A percentile compares a stretch with the other conserved stretches of the same genome.
phyloP scores from a whole-genome alignment of 306 rosid genomes.

The Vigna unguiculata region DNA sequence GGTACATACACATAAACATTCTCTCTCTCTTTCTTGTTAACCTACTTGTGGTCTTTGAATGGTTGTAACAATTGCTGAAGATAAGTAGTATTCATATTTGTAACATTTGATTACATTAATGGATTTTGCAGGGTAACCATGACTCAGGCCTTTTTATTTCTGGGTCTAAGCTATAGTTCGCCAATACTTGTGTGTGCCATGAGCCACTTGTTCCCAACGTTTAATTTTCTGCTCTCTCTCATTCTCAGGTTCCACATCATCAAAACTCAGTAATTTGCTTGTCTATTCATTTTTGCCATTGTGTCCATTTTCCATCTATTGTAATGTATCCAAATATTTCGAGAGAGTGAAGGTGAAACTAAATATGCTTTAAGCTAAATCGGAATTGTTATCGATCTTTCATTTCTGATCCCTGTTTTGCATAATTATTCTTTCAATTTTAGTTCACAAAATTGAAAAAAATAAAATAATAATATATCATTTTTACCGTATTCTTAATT shows the following conservation, averaged over 20 bases:
- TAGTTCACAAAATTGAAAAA: too few species aligned
- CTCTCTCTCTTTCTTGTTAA: not conserved
- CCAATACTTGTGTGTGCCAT: constrained; percentile 81
- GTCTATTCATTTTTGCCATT: too few species aligned
- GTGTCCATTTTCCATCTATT: too few species aligned
- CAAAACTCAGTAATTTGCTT: too few species aligned
- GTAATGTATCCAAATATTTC: too few species aligned
- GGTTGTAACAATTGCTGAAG: not conserved
- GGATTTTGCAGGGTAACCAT: constrained; percentile 65
- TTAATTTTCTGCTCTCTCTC: constrained; percentile 65
- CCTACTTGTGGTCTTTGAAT: not conserved
- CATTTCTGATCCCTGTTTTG: too few species aligned
- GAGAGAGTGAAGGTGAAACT: too few species aligned
- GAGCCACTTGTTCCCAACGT: constrained; percentile 72
- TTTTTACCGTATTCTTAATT: too few species aligned
- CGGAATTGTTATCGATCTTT: too few species aligned
- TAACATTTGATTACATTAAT: not conserved
- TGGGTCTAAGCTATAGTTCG: constrained; percentile 75
- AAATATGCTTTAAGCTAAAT: too few species aligned
- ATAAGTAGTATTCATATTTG: not conserved
- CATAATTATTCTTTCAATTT: too few species aligned
- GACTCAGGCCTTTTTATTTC: constrained; percentile 67
- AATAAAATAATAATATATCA: too few species aligned
- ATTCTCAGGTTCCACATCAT: not conserved
- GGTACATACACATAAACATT: constrained; percentile 46